Conservation (phyloP, 148 eudicot species). For the Amaranthus cruentus region DNA sequence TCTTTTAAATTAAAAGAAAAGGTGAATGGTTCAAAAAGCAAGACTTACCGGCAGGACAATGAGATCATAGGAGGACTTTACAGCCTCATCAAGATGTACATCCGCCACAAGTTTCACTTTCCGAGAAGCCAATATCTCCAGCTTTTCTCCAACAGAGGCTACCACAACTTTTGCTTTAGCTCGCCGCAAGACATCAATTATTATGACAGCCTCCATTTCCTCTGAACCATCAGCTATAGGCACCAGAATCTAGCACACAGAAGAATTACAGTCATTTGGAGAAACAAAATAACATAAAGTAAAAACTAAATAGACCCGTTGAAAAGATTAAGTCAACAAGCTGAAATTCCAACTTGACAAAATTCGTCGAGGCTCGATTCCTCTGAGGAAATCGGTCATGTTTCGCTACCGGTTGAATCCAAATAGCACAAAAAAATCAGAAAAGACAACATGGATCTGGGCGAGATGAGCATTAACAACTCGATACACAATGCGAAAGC, state of each 20-base stretch:
- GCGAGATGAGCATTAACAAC: no score
- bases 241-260: constrained; percentile 63
- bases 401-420: no score
- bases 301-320: no score
- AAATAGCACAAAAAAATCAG: no score
- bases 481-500: no score
- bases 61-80: constrained; percentile 58
- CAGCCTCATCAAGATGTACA: constrained; percentile 71
- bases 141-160: constrained; percentile 74
- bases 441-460: no score
- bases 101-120: constrained; percentile 88
- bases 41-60: constrained; percentile 84
- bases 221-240: constrained; percentile 91
- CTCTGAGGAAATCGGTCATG: no score
- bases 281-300: background rate
- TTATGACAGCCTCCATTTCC: constrained; percentile 96
- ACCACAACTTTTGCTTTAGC: constrained; percentile 83
- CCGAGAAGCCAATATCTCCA: constrained; percentile 76
- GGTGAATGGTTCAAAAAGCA: background rate
- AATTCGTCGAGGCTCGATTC: no score
- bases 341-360: no score
- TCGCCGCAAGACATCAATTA: constrained; percentile 78
- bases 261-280: constrained; percentile 3
- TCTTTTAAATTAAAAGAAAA: no score
- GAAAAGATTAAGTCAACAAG: no score